phyloP scores from a whole-genome alignment of 345 rosid genomes.

The Heritiera littoralis region DNA sequence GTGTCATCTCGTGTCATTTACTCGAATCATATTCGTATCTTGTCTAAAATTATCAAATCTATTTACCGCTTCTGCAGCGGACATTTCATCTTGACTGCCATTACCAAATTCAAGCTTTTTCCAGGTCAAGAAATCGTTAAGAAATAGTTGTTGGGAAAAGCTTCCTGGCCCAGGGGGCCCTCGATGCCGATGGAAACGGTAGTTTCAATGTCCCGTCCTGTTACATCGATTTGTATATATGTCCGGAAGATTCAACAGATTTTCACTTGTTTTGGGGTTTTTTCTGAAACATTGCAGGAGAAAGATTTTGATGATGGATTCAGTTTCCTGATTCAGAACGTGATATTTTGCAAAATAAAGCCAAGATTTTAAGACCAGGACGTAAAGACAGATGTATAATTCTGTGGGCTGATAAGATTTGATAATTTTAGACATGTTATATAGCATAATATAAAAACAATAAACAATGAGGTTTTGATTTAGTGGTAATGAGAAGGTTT shows the following conservation, averaged over 20 bases:
- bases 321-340: neutral
- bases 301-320: neutral
- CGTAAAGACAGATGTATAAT: neutral
- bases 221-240: neutral
- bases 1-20: too few relatives aligned
- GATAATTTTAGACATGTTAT: too few relatives aligned
- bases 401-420: neutral
- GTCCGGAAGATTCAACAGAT: neutral
- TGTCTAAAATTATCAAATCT: too few relatives aligned
- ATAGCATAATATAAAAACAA: too few relatives aligned
- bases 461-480: too few relatives aligned
- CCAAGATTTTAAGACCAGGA: neutral
- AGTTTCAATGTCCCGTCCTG: neutral
- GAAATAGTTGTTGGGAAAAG: neutral
- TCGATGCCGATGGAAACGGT: neutral
- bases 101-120: neutral
- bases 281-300: neutral
- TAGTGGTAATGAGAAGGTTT: too few relatives aligned
- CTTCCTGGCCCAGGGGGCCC: neutral
- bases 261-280: neutral
- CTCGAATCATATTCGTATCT: too few relatives aligned
- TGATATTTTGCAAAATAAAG: neutral
- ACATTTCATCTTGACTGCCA: slow-evolving; percentile 23
- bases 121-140: neutral
- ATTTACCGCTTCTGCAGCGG: neutral